Conservation (phyloP, 106 monocot genomes). For the Acanthochlamys bracteata region DNA sequence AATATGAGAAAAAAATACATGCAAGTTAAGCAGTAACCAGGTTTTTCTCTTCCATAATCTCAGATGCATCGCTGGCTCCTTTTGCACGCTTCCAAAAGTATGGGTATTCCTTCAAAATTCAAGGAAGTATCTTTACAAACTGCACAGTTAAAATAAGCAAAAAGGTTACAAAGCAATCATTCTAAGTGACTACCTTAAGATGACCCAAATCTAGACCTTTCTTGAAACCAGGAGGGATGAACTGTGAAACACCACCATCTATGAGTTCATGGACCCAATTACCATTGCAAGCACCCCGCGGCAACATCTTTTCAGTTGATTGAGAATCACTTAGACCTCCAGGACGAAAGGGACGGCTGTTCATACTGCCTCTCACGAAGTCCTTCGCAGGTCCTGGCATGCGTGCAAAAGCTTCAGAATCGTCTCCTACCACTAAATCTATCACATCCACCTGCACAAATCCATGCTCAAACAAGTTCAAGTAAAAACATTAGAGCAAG, state of each 20-base stretch:
- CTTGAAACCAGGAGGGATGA: conserved; percentile 67
- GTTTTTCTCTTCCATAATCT: conserved; percentile 25
- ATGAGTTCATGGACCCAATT: conserved; percentile 79
- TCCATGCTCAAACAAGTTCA: not conserved
- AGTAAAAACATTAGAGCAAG: not conserved
- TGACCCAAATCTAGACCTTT: conserved; percentile 66
- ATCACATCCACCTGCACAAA: conserved; percentile 35
- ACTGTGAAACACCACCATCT: conserved; percentile 45
- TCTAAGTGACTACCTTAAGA: conserved; percentile 49
- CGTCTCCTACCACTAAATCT: conserved; percentile 51
- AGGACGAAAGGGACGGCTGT: conserved; percentile 76
- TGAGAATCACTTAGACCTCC: conserved; percentile 58
- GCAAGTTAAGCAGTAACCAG: too few relatives aligned
- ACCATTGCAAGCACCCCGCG: conserved; percentile 57
- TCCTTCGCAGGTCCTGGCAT: conserved; percentile 80
- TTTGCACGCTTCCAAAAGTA: conserved; percentile 36
- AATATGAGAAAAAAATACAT: too few relatives aligned
- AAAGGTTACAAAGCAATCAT: not conserved
- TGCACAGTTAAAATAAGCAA: too few relatives aligned
- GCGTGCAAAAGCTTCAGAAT: conserved; percentile 37
- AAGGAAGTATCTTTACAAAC: too few relatives aligned
- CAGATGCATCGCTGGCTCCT: not conserved
- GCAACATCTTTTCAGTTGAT: conserved; percentile 26
- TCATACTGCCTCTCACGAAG: conserved; percentile 77
- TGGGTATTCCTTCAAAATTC: conserved; percentile 37